Base-by-base conservation (phyloP, 2,329 filamentous ascomycete species). In the Trichothecium sympodiale region DNA sequence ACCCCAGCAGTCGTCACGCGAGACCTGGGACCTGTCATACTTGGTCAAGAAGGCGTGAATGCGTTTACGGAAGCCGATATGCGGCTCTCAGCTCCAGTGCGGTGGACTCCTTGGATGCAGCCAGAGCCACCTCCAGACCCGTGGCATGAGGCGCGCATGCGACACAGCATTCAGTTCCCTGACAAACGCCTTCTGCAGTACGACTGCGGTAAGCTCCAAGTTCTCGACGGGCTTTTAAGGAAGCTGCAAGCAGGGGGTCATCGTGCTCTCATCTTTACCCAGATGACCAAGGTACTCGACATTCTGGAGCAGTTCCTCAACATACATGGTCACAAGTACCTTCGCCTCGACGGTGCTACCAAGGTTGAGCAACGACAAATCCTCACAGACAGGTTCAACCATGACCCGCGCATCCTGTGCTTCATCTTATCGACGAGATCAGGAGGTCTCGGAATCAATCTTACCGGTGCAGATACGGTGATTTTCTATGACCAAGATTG, bases 401-500 rank as follows among this genome's bases (percentile, higher is more conserved):
- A 87, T 41, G 91, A 98, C 57, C 74, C 78, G 2, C 83, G 88
- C 33, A 96, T 98, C 41, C 69, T 94, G 12, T 89, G 82, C 43
- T 98, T 98, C 62, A 98, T 98, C 48, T 64, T 98, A 5, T 96
- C 89, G 1, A 94, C 87, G 34, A 78, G 91, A 38, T 95, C 91
- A 0, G 91, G 91, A 46, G 91, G 91, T 37, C 68, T 98, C 1
- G 91, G 91, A 38, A 94, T 98, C 64, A 98, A 98, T 50, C 69
- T 98, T 30, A 96, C 89, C 0, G 91, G 91, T 33, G 91, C 91
- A 5, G 91, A 96, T 56, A 94, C 88, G 0, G 91, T 98, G 49
- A 95, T 98, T 46, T 98, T 98, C 59, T 98, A 96, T 60, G 91
- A 98, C 52, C 79, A 96, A 40, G 91, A 98, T 55, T 98, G 93